Evolutionary conservation across 345 rosid species (phyloP), one percentile per base, ranked within the genome.

Genomic region (Kandelia obovata): DNA sequence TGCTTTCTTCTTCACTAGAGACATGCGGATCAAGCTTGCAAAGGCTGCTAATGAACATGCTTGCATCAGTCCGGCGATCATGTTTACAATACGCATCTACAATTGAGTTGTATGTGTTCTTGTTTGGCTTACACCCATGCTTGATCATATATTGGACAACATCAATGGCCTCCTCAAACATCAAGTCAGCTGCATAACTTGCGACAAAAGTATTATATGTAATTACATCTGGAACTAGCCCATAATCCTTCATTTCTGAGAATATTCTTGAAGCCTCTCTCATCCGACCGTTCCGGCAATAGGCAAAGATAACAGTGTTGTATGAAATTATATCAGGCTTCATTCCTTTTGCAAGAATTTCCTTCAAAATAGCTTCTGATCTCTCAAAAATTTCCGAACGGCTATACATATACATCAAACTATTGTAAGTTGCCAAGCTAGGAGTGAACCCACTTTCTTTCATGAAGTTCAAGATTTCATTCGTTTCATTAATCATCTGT

Each of bases 321-420:
- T 87, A 91, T 2, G 99, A 95, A 71, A 91, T 87, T 62, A 75
- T 79, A 79, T 95, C 97, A n/a, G 97, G 97, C 79, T 87, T 89
- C 43, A 89, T 66, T 35, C 96, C 97, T 65, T 88, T 87, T 1
- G 75, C 85, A 71, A 87, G 34, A 71, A 85, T 83, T 70, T 88
- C 92, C 82, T 88, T 81, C 53, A 91, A 77, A 66, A 86, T 56
- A 58, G 86, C 86, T 79, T 95, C 96, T 7, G 97, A 86, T 73
- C 80, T 85, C 34, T 74, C 85, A 21, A 88, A 95, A 64, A 80
- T 86, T 7, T 70, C 85, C 34, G 96, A 91, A 70, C 89, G 87
- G 79, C 96, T 91, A 69, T 89, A 78, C 93, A 88, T 87, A 32
- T 88, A 85, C 97, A 95, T 95, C 80, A 95, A 81, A 78, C 85